Percentiles rank a stretch among this genome's conserved stretches.
Conservation (phyloP, 2,329 filamentous ascomycete species). For the Arthrocladium fulminans region DNA sequence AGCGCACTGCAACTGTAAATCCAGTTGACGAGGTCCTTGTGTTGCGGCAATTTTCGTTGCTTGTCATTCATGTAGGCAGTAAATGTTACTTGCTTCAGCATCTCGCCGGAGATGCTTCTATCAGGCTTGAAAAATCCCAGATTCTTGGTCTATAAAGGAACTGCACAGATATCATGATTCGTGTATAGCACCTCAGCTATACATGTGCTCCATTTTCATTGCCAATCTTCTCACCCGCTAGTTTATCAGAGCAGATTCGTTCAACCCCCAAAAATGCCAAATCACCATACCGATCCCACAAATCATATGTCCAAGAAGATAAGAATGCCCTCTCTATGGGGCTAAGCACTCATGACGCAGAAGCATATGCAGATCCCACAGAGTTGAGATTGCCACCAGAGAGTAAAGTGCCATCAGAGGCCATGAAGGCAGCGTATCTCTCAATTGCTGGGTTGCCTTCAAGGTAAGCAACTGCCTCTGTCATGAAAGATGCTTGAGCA, state of each 20-base stretch:
- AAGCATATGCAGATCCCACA: conserved; percentile 11
- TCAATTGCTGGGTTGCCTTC: conserved; percentile 31
- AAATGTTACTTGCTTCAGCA: too few species aligned
- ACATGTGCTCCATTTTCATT: neutral
- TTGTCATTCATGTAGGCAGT: neutral
- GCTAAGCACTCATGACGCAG: neutral
- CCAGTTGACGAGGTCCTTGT: too few species aligned
- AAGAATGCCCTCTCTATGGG: neutral
- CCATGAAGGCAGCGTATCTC: conserved; percentile 37
- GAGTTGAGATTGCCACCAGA: conserved; percentile 18
- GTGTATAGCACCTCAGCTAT: neutral
- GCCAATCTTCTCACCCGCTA: neutral
- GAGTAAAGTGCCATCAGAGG: conserved; percentile 28
- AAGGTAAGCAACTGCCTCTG: conserved; percentile 32
- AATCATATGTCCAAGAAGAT: conserved; percentile 4
- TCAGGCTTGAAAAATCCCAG: neutral
- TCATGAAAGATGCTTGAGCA: conserved; percentile 28
- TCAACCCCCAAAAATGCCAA: conserved; percentile 1
- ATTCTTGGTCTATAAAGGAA: neutral
- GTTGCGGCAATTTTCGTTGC: neutral
- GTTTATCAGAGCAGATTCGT: neutral
- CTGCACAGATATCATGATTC: neutral
- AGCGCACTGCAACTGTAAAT: too few species aligned
- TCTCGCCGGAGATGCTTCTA: neutral
- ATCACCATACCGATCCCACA: neutral